These are phyloP conservation scores for Lumnitzera racemosa DNA, from an alignment of 345 rosid species.

Conservation along the genomic window DNA sequence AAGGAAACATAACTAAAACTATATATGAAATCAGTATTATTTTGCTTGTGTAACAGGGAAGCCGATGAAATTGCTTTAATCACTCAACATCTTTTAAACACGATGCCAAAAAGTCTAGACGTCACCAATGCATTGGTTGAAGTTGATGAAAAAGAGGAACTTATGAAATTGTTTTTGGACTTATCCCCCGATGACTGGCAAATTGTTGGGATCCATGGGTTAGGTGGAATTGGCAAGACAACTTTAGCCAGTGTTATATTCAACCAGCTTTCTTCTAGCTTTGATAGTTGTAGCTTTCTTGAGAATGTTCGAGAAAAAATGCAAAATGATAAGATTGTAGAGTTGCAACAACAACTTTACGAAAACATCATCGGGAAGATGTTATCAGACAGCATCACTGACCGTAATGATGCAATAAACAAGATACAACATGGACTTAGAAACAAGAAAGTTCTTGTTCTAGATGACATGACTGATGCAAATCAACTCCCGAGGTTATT, in stretches of 20 bases:
- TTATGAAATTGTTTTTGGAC: slow-evolving; percentile 1
- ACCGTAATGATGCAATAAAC: background rate
- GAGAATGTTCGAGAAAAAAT: slow-evolving; percentile 1
- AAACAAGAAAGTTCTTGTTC: background rate
- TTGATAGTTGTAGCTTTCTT: background rate
- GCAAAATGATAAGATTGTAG: background rate
- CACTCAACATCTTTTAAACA: too few relatives aligned
- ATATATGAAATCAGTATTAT: too few relatives aligned
- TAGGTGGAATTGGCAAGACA: slow-evolving; percentile 6
- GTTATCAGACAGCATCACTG: background rate
- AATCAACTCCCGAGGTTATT: background rate
- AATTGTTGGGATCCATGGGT: background rate
- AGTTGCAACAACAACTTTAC: background rate
- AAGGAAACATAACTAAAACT: too few relatives aligned
- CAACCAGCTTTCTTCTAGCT: background rate
- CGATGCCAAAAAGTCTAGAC: background rate
- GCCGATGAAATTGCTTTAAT: too few relatives aligned
- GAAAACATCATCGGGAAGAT: too few relatives aligned
- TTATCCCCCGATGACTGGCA: background rate
- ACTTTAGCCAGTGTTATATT: background rate
- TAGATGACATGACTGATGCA: background rate
- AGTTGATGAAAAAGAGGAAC: background rate
- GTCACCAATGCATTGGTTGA: background rate
- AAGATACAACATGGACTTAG: background rate
- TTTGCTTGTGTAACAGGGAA: too few relatives aligned